Base-by-base conservation (phyloP, 768 basidiomycete species). In the Trametes gibbosa region DNA sequence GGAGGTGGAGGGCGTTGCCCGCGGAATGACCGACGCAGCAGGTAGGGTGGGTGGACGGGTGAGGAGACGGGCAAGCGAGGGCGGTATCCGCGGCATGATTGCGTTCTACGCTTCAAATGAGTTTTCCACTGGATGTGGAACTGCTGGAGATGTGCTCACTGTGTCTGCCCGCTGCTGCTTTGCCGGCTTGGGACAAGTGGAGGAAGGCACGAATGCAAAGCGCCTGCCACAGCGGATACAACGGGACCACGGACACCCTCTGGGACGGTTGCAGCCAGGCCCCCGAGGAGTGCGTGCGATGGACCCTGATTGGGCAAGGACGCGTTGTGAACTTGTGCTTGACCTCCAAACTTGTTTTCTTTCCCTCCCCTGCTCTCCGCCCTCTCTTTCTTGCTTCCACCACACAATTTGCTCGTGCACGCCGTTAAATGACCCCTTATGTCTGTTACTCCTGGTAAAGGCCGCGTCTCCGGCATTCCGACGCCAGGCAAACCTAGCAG, bases 401-500 rank as follows among this genome's bases (percentile, higher is more conserved):
- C 5, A 29, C 27, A 32, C 25, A 29, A 14, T 19, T 50, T 23
- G 34, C 29, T 12, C 50, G 53, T 48, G 45, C 14, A 23, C 51
- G 34, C 37, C 39, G 27, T 56, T 53, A 42, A 23, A 63, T 63
- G 62, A 50, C 23, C 63, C 51, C 12, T 25, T 39, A 80, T 81
- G 75, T 71, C 78, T 41, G 71, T 69, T 34, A 79, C 80, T 24
- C 80, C 79, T 51, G 78, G 73, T 53, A 81, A 75, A 65, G 56
- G 67, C 61, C 76, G 77, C 51, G 58, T 66, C 61, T 77, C 79
- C 8, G 75, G 69, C 40, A 77, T 82, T 37, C 81, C 80, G 21
- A 76, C 80, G 29, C 79, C 82, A 50, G 80, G 79, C 50, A 77
- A 73, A 64, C 46, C 71, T 48, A 75, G 67, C 51, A 77, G 79